Base-by-base conservation (phyloP, 164 flowering plant genomes). In the Stephania yunnanensis region DNA sequence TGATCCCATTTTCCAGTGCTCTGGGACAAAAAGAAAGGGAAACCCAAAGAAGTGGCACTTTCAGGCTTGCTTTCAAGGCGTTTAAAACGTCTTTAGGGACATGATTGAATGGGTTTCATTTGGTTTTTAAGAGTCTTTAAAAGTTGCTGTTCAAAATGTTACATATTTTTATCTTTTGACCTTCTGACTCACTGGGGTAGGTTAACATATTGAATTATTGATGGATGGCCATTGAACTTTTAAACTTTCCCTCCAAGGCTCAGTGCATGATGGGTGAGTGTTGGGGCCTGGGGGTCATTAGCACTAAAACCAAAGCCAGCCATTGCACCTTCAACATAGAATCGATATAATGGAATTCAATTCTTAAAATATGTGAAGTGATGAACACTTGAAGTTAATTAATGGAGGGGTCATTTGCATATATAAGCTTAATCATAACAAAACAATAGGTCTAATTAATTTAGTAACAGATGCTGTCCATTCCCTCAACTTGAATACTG, bases 1-100 rank as follows among this genome's bases (percentile, higher is more conserved):
- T 61, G 66, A 61, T 61, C 66, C n/a, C 66, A 61, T 61, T 61
- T 61, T 61, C 66, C 66, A 61, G 29, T 61, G 66, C 22, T 5
- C 2, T 61, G 66, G 66, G 66, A 61, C 66, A 20, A 61, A 61
- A 61, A 61, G 66, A 61, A 5, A 20, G 20, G 66, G 42, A 36
- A 36, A 36, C 25, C 64, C 66, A 61, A 61, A 61, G 66, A 61
- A 25, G 20, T 10, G 66, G 66, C 66, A 15, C 66, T 61, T 58
- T 58, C 15, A n/a, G 65, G n/a, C 65, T 58, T 58, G n/a, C 5
- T 58, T 58, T 61, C 66, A n/a, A 61, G 9, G n/a, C 6, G 66
- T 61, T 61, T 61, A 17, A 36, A n/a, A 61, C 22, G 66, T 61
- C 66, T 25, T 25, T 61, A 0, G 66, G 7, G 9, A 25, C 66